Percentiles rank a stretch among this genome's conserved stretches.
Evolutionary conservation across 1,139 yeast genomes (phyloP).

Genomic region (Taiozyma sp.): DNA sequence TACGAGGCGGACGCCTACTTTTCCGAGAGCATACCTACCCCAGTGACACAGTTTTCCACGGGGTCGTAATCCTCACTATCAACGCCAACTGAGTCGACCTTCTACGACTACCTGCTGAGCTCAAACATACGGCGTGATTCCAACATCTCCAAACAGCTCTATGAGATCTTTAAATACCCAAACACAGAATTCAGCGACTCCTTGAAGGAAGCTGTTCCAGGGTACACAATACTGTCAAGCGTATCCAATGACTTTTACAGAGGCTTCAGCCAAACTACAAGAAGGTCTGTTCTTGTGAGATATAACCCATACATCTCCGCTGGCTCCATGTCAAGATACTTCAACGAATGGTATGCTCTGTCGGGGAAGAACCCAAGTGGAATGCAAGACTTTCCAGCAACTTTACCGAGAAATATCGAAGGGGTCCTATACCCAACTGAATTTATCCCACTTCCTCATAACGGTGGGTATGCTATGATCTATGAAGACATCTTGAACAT

Average conservation of each 20-base stretch:
- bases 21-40: constrained; percentile 11
- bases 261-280: constrained; percentile 14
- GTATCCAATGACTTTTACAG: constrained; percentile 16
- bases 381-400: constrained; percentile 4
- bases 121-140: constrained; percentile 1
- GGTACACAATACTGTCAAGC: constrained; percentile 14
- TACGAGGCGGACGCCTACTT: constrained; percentile 6
- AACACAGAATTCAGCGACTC: constrained; percentile 5
- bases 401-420: constrained; percentile 10
- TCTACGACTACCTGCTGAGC: constrained; percentile 15
- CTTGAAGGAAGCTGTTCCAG: constrained; percentile 12
- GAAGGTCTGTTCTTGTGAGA: constrained; percentile 13
- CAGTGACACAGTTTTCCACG: constrained; percentile 13
- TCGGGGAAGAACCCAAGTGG: constrained; percentile 9
- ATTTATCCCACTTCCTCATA: constrained; percentile 8
- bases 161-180: constrained; percentile 10
- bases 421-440: constrained; percentile 17
- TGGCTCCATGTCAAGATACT: constrained; percentile 15
- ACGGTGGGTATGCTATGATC: constrained; percentile 14
- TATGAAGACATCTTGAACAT: constrained; percentile 16
- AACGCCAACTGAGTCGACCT: constrained; percentile 5
- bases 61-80: constrained; percentile 4
- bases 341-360: constrained; percentile 19
- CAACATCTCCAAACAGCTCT: constrained; percentile 8
- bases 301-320: constrained; percentile 15